These are phyloP conservation scores for Yarrowia sp. DNA, from an alignment of 805 yeast genomes.

Conservation along the genomic window DNA sequence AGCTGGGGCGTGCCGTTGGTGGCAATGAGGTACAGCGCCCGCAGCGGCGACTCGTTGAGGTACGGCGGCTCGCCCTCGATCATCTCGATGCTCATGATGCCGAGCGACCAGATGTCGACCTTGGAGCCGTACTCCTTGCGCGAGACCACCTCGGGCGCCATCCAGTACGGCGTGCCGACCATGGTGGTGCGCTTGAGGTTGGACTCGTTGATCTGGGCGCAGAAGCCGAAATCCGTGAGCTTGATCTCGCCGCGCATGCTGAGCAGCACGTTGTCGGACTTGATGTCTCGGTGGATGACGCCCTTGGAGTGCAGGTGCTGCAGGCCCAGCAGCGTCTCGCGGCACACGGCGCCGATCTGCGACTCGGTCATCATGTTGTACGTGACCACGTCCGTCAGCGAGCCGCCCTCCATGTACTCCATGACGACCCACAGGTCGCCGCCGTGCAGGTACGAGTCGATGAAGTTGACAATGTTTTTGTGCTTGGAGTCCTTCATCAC, in stretches of 20 bases:
- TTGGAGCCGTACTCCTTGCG: conserved; percentile 95
- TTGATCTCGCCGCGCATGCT: conserved; percentile 85
- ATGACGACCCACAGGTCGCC: conserved; percentile 95
- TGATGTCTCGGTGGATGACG: conserved; percentile 93
- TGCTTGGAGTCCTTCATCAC: conserved; percentile 97
- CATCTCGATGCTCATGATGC: conserved; percentile 98
- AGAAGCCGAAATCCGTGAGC: conserved; percentile 93
- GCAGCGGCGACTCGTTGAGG: conserved; percentile 89
- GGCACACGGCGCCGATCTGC: conserved; percentile 91
- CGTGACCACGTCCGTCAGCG: conserved; percentile 91
- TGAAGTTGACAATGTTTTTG: conserved; percentile 88
- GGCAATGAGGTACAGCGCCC: conserved; percentile 90
- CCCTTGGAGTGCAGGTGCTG: conserved; percentile 87
- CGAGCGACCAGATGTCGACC: conserved; percentile 96
- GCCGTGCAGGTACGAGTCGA: conserved; percentile 77
- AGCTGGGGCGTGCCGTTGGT: conserved; percentile 95
- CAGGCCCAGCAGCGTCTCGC: conserved; percentile 85
- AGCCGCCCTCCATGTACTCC: conserved; percentile 99
- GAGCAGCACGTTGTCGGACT: conserved; percentile 86
- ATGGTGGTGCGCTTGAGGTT: conserved; percentile 79
- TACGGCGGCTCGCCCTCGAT: conserved; percentile 99
- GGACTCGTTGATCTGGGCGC: conserved; percentile 85
- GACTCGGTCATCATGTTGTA: conserved; percentile 87
- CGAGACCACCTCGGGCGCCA: conserved; percentile 98
- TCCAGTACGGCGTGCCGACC: conserved; percentile 99